phyloP scores from a whole-genome alignment of 768 basidiomycete genomes.

The Arthromyces matolae region DNA sequence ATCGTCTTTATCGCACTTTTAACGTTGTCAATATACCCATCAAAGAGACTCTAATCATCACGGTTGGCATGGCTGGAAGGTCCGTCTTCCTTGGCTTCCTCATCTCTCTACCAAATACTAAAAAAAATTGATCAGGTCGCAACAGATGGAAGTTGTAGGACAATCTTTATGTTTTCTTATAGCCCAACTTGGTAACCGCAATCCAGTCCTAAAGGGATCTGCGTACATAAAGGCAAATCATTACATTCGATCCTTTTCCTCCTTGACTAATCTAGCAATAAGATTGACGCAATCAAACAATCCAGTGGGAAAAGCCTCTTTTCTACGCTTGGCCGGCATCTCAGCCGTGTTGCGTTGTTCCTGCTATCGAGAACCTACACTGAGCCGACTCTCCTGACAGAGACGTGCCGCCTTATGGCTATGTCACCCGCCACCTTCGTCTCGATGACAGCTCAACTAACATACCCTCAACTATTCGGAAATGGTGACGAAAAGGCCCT shows the following conservation, averaged over 20 bases:
- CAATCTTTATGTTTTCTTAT: constrained; percentile 61
- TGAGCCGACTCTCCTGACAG: constrained; percentile 56
- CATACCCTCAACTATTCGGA: constrained; percentile 69
- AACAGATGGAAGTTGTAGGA: constrained; percentile 50
- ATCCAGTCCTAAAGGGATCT: constrained; percentile 64
- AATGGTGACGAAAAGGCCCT: constrained; percentile 56
- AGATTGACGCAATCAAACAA: constrained; percentile 61
- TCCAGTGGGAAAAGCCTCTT: constrained; percentile 60
- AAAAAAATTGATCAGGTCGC: constrained; percentile 32
- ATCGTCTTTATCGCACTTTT: constrained; percentile 45
- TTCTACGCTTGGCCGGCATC: constrained; percentile 64
- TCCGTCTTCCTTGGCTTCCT: constrained; percentile 19
- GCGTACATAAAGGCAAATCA: constrained; percentile 60
- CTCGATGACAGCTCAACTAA: constrained; percentile 54
- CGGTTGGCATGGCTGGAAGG: constrained; percentile 56
- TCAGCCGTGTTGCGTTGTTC: constrained; percentile 63
- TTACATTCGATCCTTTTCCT: not conserved
- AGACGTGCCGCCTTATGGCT: constrained; percentile 67
- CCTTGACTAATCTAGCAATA: too few relatives aligned
- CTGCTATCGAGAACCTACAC: constrained; percentile 55
- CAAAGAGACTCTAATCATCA: constrained; percentile 63
- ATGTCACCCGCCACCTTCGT: constrained; percentile 59
- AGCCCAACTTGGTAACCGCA: constrained; percentile 61
- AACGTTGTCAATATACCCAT: constrained; percentile 41
- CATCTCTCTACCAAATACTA: not conserved